Base-by-base conservation (phyloP, 2,329 filamentous ascomycete species). In the Emericellopsis cladophorae region DNA sequence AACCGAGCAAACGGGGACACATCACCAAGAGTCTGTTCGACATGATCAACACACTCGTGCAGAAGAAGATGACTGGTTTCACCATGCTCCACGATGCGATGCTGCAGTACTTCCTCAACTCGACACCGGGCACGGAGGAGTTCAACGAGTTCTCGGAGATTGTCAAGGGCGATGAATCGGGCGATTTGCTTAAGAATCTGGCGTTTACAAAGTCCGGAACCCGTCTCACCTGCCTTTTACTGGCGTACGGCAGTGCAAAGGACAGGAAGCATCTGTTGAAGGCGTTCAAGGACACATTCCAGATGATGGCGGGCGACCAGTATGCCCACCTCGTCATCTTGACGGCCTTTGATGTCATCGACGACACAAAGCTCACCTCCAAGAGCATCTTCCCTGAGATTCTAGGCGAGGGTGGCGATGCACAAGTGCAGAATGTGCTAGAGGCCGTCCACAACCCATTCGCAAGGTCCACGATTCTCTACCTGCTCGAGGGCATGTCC, bases 61-160 rank as follows among this genome's bases (percentile, higher is more conserved):
- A 98, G 64, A 98, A 98, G 75, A 92, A 92, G 65, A 81, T 92
- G 65, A 93, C 87, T 1, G 90, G 87, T 9, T 96, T 98, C 64
- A 96, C 90, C 2, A 93, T 98, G 74, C 76, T 98, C 16, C 93
- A 98, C 61, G 92, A 96, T 54, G 92, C 92, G 39, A 95, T 98
- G 89, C 70, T 95, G 44, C 90, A 98, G 58, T 98, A 95, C 62
- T 95, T 90, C 63, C 66, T 87, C 40, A 90, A 84, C 52, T 78
- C 81, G 37, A 81, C 83, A 48, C 68, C 76, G 5, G 88, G 83
- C 4, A 85, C 80, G 36, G 79, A 85, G 43, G 90, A 96, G 58
- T 80, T 86, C 34, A 84, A 71, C 26, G 88, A 94, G 51, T 95
- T 95, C 55, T 65, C 93, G 43, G 89, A 96, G 60, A 72, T 93